phyloP scores from a whole-genome alignment of 2,329 filamentous ascomycete species.

The Dryadomyces sulphureus region DNA sequence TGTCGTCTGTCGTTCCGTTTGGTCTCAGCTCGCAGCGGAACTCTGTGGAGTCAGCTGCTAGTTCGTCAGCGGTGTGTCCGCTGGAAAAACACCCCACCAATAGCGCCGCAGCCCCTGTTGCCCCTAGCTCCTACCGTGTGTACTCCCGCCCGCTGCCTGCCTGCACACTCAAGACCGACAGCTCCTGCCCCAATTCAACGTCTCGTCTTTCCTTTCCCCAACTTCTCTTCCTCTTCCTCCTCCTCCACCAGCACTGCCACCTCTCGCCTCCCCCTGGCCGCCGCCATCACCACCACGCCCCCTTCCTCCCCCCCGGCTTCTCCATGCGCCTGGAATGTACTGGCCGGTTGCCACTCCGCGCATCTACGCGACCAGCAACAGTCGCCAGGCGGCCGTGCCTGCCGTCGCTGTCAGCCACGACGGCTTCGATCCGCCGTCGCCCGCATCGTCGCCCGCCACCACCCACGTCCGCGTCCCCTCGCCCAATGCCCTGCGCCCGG shows the following conservation, averaged over 20 bases:
- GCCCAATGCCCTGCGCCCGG: slow-evolving; percentile 12
- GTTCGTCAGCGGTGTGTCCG: background rate
- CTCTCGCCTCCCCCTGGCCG: background rate
- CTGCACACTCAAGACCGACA: background rate
- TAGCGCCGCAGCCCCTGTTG: no score
- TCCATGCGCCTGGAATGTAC: slow-evolving; percentile 51
- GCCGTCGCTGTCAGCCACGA: slow-evolving; percentile 43
- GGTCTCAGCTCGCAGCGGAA: no score
- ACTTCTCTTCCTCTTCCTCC: background rate
- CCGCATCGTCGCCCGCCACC: slow-evolving; percentile 5
- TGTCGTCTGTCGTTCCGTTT: no score
- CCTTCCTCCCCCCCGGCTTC: slow-evolving; percentile 11
- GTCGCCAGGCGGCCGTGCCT: slow-evolving; percentile 37
- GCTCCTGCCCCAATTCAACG: background rate
- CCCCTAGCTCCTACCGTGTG: no score
- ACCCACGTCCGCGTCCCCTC: background rate
- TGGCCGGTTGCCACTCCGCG: slow-evolving; percentile 78
- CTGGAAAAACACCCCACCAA: no score
- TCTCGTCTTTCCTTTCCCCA: background rate
- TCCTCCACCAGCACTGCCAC: no score
- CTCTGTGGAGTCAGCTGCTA: no score
- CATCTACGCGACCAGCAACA: slow-evolving; percentile 67
- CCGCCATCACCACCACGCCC: background rate
- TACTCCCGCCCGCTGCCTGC: no score
- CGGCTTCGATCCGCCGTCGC: slow-evolving; percentile 29